phyloP scores from a whole-genome alignment of 139 green algal genomes.

The Chlamydomonas incerta region DNA sequence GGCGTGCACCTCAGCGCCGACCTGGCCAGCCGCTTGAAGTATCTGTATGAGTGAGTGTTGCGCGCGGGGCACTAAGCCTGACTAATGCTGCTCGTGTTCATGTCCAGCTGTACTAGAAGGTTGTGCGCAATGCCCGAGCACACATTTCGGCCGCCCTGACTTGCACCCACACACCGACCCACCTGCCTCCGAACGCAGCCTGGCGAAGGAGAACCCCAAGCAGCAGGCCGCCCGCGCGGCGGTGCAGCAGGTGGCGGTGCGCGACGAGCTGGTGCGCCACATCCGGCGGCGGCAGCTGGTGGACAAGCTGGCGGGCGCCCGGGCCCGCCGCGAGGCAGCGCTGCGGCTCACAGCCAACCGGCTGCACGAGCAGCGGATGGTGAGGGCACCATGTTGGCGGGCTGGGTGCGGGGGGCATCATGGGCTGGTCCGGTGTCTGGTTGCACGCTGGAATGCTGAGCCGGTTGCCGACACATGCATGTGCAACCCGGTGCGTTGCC shows the following conservation, averaged over 20 bases:
- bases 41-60: constrained; percentile 11
- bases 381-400: background rate
- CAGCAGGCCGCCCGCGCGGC: background rate
- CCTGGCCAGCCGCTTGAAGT: constrained; percentile 10
- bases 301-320: constrained; percentile 6
- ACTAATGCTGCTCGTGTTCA: no score
- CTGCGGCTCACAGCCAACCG: background rate
- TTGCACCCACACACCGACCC: no score
- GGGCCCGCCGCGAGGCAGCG: constrained; percentile 10
- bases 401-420: no score
- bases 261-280: background rate
- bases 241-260: background rate
- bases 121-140: no score
- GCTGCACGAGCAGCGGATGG: background rate
- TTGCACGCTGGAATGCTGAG: no score
- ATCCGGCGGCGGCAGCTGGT: constrained; percentile 19
- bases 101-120: no score
- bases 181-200: background rate
- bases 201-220: constrained; percentile 22
- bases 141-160: no score
- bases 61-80: no score
- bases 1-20: constrained; percentile 35
- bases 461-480: background rate
- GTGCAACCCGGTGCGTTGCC: no score
- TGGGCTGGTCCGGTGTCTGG: no score